Evolutionary conservation across 2,329 filamentous ascomycete genomes (phyloP), one percentile per base, ranked within the genome.

Genomic region (Penicillium verrucosum): DNA sequence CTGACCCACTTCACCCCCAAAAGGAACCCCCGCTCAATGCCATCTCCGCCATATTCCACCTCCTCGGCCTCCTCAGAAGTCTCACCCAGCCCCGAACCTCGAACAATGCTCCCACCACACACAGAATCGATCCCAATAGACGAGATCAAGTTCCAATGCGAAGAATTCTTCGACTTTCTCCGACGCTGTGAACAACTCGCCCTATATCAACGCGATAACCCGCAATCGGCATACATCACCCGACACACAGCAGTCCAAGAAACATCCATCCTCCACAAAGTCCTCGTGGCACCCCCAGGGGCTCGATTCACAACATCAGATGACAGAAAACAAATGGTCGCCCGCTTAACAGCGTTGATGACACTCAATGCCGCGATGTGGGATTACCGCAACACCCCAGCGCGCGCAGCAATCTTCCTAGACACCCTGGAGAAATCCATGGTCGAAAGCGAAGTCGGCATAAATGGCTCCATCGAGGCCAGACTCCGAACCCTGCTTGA

Each of bases 301-400:
- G 57, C 65, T 23, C 70, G 71, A 16, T 73, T 72, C 50, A 72
- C 71, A 1, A 61, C 70, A 16, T 69, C 70, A 6, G 73, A 70
- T 21, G 64, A 73, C 46, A 69, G 73, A n/a, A 75, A 75, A 56
- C 73, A 76, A 57, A 71, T 73, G 47, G 67, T 75, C 42, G 64
- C 73, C 21, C 70, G 73, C 21, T 54, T 76, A 1, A 70, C 69
- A 11, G 63, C 69, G 1, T 49, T 76, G 30, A 70, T 76, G 48
- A 74, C 71, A 52, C 61, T 76, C 47, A 76, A 76, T 55, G 68
- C 69, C 5, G 73, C 69, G 5, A 63, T 76, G 11, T 77, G 73
- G 74, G 73, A 77, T 59, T 75, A 76, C 49, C 68, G 75, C 16
- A 65, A 68, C 37, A 67, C 70, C 9, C 61, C 65, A 0, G 57